Evolutionary conservation across 1,284 basidiomycete species (phyloP), one percentile per base, ranked within the genome.

Genomic region (Polyporus tsugae): DNA sequence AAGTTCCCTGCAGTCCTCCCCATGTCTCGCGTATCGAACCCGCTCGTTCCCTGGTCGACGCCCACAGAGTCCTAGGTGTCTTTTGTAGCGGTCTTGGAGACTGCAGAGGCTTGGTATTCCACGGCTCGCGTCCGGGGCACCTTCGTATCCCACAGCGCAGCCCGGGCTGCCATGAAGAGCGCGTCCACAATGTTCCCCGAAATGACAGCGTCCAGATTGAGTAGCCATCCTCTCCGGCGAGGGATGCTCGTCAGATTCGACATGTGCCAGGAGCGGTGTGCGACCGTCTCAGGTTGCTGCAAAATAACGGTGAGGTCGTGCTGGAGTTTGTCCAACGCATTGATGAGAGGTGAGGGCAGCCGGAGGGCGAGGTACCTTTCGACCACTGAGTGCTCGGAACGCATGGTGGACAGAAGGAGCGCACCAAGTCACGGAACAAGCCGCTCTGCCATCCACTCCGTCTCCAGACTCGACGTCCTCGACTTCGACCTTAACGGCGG

Each of bases 101-200:
- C 62, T 73, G 76, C 69, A 72, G 76, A 58, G 38, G 75, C 63
- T 73, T 81, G 72, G 70, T 91, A 94, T 70, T 91, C 88, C 0
- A 93, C 84, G 4, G 83, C 82, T 44, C 87, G 83, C 59, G 93
- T 95, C 42, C 87, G 81, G 7, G 94, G 94, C 0, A 95, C 91
- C 66, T 87, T 91, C 19, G 93, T 91, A 72, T 95, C 92, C 86
- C 89, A 93, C 11, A 95, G 78, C 0, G 92, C 92, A 0, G 91
- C 91, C 13, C 90, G 86, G 1, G 90, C 87, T 0, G 91, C 91
- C 80, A 95, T 85, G 80, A 94, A 93, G 3, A 95, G 78, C 44
- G 89, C 90, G 75, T 95, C 94, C 62, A 88, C 83, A 35, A 91
- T 74, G 76, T 94, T 94, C 0, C 93, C 94, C 6, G 86, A 83